These are phyloP conservation scores for Jackrogersella multiformis DNA, from an alignment of 495 filamentous ascomycete genomes.

Conservation along the genomic window DNA sequence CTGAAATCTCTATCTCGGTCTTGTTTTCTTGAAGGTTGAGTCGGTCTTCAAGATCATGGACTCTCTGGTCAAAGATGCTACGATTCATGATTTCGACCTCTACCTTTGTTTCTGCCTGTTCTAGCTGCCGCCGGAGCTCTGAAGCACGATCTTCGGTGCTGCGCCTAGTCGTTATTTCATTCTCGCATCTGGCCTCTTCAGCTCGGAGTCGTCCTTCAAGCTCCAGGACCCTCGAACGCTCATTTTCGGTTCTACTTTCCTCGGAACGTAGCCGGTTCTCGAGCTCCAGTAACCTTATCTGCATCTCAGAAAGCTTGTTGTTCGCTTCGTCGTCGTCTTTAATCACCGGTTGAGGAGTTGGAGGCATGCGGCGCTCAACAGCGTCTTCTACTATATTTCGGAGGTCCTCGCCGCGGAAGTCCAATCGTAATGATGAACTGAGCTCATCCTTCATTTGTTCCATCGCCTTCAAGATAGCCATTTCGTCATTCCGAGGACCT, in stretches of 20 bases:
- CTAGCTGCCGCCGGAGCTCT: constrained; percentile 55
- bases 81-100: constrained; percentile 64
- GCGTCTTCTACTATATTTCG: constrained; percentile 67
- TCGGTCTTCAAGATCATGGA: constrained; percentile 58
- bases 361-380: constrained; percentile 59
- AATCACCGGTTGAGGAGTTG: constrained; percentile 47
- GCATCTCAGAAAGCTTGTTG: constrained; percentile 51
- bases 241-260: constrained; percentile 44
- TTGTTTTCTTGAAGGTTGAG: constrained; percentile 53
- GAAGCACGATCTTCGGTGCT: constrained; percentile 55
- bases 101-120: constrained; percentile 59
- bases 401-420: constrained; percentile 64
- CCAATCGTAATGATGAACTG: constrained; percentile 52
- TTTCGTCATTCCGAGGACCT: constrained; percentile 35
- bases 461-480: constrained; percentile 48
- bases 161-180: constrained; percentile 51
- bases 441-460: constrained; percentile 62
- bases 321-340: constrained; percentile 50
- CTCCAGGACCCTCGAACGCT: constrained; percentile 44
- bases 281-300: constrained; percentile 51
- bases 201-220: constrained; percentile 58
- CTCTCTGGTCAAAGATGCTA: constrained; percentile 56
- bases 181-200: constrained; percentile 54
- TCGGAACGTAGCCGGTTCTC: constrained; percentile 42
- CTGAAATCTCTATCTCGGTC: constrained; percentile 67